Evolutionary conservation across 768 basidiomycete species (phyloP), one percentile per base, ranked within the genome.

Genomic region (Gloeopeniophorella convolvens): DNA sequence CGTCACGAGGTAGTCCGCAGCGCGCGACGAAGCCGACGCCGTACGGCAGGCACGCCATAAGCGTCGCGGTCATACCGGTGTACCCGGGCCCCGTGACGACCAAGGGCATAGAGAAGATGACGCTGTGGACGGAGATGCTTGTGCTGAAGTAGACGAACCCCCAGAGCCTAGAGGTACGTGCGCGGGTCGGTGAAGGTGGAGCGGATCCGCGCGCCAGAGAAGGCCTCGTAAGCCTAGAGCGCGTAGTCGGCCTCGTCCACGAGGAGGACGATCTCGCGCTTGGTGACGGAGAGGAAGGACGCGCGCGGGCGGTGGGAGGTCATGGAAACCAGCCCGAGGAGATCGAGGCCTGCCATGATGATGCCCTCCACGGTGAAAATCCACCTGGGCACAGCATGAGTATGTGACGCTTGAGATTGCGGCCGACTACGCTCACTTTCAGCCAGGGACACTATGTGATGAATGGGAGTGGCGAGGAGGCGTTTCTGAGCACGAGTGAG

Each of bases 401-500:
- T n/a, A n/a, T n/a, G n/a, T n/a, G n/a, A n/a, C n/a, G n/a, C n/a
- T n/a, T n/a, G n/a, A n/a, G n/a, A n/a, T n/a, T n/a, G n/a, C n/a
- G n/a, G n/a, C n/a, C n/a, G n/a, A n/a, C n/a, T n/a, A n/a, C n/a
- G n/a, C n/a, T n/a, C n/a, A n/a, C n/a, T n/a, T 43, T 71, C 71
- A 73, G 3, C 69, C 72, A 2, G 66, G 63, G 44, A 68, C 63
- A 1, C 69, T 68, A 35, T 63, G 62, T 2, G 62, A 37, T 66
- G 65, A 52, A 75, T 70, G 2, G 63, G 69, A 21, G 66, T 48
- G 1, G 72, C 71, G 16, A 69, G 56, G 9, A 69, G 59, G 47
- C 68, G 68, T 24, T 63, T 63, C n/a, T n/a, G n/a, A n/a, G n/a
- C n/a, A n/a, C n/a, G n/a, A n/a, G n/a, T n/a, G n/a, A n/a, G n/a